Conservation (phyloP, 177 flowering plant species). For the Vitis hybrid region DNA sequence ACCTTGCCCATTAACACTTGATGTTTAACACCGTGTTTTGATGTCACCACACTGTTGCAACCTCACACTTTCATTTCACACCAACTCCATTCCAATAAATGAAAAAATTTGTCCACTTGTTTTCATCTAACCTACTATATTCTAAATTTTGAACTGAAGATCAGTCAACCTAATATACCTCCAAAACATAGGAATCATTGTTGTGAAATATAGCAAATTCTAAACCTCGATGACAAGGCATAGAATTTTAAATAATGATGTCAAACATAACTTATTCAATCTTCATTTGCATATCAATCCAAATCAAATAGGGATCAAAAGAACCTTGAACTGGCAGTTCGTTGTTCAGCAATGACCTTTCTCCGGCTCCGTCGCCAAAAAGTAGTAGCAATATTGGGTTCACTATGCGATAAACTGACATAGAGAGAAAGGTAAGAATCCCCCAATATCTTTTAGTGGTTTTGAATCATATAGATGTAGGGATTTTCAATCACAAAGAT, state of each 20-base stretch:
- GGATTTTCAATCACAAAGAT: too few species aligned
- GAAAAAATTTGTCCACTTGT: too few species aligned
- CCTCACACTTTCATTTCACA: too few species aligned
- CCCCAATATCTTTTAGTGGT: too few species aligned
- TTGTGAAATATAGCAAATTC: background rate
- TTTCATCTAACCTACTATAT: too few species aligned
- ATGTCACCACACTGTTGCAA: too few species aligned
- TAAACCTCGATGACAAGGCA: background rate
- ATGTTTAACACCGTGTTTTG: too few species aligned
- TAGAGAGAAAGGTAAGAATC: conserved; percentile 4
- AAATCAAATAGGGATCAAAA: conserved; percentile 11
- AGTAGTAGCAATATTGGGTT: conserved; percentile 78
- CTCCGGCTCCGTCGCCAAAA: conserved; percentile 86
- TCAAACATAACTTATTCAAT: background rate
- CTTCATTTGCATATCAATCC: conserved; percentile 5
- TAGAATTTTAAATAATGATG: background rate
- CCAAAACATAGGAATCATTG: background rate
- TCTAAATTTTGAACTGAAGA: too few species aligned
- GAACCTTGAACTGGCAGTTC: conserved; percentile 98
- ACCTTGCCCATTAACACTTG: too few species aligned
- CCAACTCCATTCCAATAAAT: too few species aligned
- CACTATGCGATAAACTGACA: conserved; percentile 82
- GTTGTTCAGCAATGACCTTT: conserved; percentile 78
- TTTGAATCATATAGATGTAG: background rate
- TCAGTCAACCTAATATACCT: background rate